Percentiles rank a stretch among this genome's conserved stretches.
Evolutionary conservation across 1,284 basidiomycete genomes (phyloP).

Genomic region (Cystobasidium pallidum): DNA sequence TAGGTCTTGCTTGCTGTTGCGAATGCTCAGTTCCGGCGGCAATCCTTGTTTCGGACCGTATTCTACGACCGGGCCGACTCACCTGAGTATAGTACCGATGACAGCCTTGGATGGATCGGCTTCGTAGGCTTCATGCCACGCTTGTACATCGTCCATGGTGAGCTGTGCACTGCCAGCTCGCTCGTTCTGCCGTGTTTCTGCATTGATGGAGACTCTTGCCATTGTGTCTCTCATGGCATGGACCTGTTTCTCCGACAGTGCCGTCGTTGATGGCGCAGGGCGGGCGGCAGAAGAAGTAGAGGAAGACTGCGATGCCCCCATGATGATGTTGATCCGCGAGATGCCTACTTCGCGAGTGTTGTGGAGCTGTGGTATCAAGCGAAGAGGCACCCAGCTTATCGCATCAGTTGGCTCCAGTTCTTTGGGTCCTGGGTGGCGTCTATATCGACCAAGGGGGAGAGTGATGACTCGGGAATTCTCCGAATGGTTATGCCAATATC

Average conservation of each 20-base stretch:
- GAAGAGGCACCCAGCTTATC: no score
- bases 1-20: conserved; percentile 40
- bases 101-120: conserved; percentile 67
- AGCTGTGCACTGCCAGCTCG: conserved; percentile 43
- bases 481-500: no score
- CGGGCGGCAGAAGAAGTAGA: background rate
- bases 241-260: conserved; percentile 46
- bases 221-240: conserved; percentile 43
- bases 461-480: no score
- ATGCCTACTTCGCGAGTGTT: no score
- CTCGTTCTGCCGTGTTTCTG: background rate
- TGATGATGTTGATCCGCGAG: background rate
- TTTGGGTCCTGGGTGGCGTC: no score
- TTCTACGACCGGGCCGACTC: conserved; percentile 67
- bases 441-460: no score
- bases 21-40: conserved; percentile 56
- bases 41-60: conserved; percentile 61
- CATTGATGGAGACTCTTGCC: conserved; percentile 43
- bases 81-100: conserved; percentile 77
- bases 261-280: background rate
- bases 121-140: conserved; percentile 49
- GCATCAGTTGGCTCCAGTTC: no score
- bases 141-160: conserved; percentile 45
- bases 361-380: no score
- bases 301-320: conserved; percentile 31